These are phyloP conservation scores for Dalbergia cochinchinensis DNA, from an alignment of 306 rosid species.

Conservation along the genomic window DNA sequence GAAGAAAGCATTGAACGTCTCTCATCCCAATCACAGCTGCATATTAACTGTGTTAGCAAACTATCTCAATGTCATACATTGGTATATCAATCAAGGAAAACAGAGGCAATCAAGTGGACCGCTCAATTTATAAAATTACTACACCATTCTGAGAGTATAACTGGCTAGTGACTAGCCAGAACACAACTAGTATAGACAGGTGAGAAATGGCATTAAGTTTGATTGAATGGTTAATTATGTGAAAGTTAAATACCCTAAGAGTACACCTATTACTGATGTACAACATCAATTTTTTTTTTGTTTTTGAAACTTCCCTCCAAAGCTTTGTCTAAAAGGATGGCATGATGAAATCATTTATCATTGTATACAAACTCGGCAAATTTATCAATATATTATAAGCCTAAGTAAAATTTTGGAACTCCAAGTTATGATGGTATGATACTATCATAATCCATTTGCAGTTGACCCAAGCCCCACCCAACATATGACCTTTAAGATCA, in stretches of 20 bases:
- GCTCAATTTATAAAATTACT: conserved; percentile 18
- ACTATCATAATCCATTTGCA: conserved; percentile 1
- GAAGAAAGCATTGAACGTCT: conserved; percentile 67
- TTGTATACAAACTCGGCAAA: neutral
- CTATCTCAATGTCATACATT: conserved; percentile 16
- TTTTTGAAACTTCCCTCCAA: conserved; percentile 9
- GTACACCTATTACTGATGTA: neutral
- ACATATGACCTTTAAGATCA: conserved; percentile 17
- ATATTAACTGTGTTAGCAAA: conserved; percentile 48
- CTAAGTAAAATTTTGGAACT: neutral
- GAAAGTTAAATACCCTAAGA: conserved; percentile 8
- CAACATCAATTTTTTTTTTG: neutral
- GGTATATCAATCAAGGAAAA: neutral
- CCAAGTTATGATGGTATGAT: neutral
- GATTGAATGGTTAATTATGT: neutral
- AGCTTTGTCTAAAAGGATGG: conserved; percentile 23
- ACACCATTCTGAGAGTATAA: conserved; percentile 11
- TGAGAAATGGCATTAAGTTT: neutral
- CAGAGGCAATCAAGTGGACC: neutral
- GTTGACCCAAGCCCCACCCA: neutral
- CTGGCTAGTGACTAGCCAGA: conserved; percentile 2
- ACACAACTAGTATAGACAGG: conserved; percentile 6
- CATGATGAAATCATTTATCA: too few species aligned
- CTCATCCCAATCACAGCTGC: conserved; percentile 85
- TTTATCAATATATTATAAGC: neutral